phyloP scores from a whole-genome alignment of 805 yeast genomes.

The Barnettozyma vustinii region DNA sequence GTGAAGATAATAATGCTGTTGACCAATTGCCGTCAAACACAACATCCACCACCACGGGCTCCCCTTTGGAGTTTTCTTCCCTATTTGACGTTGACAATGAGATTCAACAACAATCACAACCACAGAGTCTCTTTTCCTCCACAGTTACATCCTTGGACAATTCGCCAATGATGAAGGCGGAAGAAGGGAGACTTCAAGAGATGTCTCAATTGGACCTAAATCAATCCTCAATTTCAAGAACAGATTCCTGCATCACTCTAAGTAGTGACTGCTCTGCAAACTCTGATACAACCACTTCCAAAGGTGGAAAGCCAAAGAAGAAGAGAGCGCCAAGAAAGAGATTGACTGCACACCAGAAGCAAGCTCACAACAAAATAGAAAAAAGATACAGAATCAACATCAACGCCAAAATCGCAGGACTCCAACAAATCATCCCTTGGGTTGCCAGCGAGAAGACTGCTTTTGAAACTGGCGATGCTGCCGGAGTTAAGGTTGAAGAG shows the following conservation, averaged over 20 bases:
- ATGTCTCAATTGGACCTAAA: slow-evolving; percentile 12
- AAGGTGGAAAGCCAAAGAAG: slow-evolving; percentile 28
- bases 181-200: slow-evolving; percentile 11
- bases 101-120: slow-evolving; percentile 8
- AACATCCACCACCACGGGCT: slow-evolving; percentile 15
- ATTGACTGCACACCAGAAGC: slow-evolving; percentile 53
- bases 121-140: slow-evolving; percentile 20
- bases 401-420: slow-evolving; percentile 63
- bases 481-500: slow-evolving; percentile 8
- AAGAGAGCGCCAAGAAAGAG: slow-evolving; percentile 50
- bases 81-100: slow-evolving; percentile 19
- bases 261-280: slow-evolving; percentile 3
- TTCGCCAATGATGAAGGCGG: slow-evolving; percentile 27
- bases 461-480: slow-evolving; percentile 39
- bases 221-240: slow-evolving; percentile 7
- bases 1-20: neutral
- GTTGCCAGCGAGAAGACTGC: slow-evolving; percentile 58
- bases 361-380: slow-evolving; percentile 70
- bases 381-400: slow-evolving; percentile 67
- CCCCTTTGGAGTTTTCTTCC: slow-evolving; percentile 26
- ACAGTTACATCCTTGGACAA: slow-evolving; percentile 24
- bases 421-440: slow-evolving; percentile 66
- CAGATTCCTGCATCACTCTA: slow-evolving; percentile 13
- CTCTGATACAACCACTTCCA: slow-evolving; percentile 3
- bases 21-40: neutral